These are phyloP conservation scores for Saraca asoca DNA, from an alignment of 331 rosid genomes.

Conservation along the genomic window DNA sequence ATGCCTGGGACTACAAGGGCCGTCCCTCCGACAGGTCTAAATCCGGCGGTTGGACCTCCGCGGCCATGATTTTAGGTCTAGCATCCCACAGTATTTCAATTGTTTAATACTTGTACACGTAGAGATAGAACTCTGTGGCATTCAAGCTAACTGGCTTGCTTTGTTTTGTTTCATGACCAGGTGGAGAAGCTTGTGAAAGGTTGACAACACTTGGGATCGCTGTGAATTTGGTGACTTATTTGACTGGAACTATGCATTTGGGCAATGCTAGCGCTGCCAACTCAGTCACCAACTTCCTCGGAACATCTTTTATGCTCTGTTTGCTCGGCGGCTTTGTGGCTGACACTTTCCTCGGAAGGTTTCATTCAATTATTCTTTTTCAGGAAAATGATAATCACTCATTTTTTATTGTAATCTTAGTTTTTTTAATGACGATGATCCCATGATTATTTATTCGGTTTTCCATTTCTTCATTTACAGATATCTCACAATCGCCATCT, in stretches of 20 bases:
- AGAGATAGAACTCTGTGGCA: not conserved
- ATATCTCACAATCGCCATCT: constrained; percentile 82
- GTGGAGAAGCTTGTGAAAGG: constrained; percentile 85
- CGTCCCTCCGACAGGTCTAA: constrained; percentile 55
- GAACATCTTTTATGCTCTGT: constrained; percentile 67
- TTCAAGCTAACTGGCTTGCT: not conserved
- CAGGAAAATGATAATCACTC: too few species aligned
- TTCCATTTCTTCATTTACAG: constrained; percentile 38
- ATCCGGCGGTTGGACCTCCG: constrained; percentile 81
- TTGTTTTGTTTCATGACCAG: constrained; percentile 30
- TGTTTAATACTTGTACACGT: not conserved
- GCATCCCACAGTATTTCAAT: too few species aligned
- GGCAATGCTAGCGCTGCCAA: constrained; percentile 90
- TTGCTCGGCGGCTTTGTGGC: constrained; percentile 65
- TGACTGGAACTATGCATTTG: constrained; percentile 82
- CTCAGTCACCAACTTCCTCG: constrained; percentile 64
- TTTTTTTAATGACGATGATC: constrained; percentile 34
- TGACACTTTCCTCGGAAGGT: constrained; percentile 66
- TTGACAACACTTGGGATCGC: constrained; percentile 83
- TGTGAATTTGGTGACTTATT: constrained; percentile 80
- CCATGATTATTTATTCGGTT: not conserved
- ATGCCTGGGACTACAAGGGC: constrained; percentile 81
- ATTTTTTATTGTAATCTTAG: too few species aligned
- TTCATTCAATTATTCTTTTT: too few species aligned
- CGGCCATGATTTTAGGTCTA: constrained; percentile 85